Evolutionary conservation across 345 rosid genomes (phyloP).

Genomic region (Abelmoschus esculentus): DNA sequence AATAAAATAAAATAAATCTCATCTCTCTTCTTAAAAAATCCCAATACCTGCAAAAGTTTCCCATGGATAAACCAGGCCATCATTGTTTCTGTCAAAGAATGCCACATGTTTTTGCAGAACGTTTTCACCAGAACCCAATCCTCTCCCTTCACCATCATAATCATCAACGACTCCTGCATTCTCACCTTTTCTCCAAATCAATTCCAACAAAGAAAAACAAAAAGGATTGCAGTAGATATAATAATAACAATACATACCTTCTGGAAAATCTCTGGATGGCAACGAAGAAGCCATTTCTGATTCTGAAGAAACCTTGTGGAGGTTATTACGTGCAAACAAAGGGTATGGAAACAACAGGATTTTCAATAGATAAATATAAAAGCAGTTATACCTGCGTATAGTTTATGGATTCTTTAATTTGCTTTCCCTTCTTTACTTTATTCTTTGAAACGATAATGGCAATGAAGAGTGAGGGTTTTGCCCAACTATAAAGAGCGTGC

Average conservation of each 20-base stretch:
- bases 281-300: conserved; percentile 1
- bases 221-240: neutral
- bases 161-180: neutral
- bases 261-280: conserved; percentile 1
- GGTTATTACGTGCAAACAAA: neutral
- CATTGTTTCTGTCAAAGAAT: conserved; percentile 73
- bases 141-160: conserved; percentile 1
- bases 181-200: neutral
- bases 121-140: conserved; percentile 21
- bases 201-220: neutral
- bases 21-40: neutral
- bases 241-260: neutral
- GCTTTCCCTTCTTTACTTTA: no score
- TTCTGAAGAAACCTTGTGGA: neutral
- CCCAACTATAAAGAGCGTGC: no score
- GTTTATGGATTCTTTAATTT: neutral
- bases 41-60: conserved; percentile 61
- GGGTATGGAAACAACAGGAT: neutral
- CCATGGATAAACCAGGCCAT: conserved; percentile 69
- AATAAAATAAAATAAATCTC: neutral
- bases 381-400: neutral
- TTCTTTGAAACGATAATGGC: no score
- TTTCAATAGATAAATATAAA: no score
- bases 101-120: conserved; percentile 69
- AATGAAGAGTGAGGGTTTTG: no score